These are phyloP conservation scores for Leucogyrophana mollusca DNA, from an alignment of 768 basidiomycete species.

Conservation along the genomic window DNA sequence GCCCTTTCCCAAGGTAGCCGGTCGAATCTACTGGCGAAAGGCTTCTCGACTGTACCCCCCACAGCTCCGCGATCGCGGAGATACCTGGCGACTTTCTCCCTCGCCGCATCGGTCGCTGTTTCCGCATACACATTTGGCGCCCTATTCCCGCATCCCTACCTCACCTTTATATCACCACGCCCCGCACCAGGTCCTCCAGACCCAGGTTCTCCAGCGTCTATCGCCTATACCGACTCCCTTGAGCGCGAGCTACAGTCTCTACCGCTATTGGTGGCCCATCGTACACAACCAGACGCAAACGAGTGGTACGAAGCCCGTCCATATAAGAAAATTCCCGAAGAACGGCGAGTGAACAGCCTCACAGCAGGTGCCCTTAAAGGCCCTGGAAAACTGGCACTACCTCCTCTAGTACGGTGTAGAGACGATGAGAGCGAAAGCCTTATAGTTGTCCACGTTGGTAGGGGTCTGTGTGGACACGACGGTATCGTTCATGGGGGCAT, in stretches of 20 bases:
- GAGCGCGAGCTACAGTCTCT: slow-evolving; percentile 71
- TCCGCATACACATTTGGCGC: slow-evolving; percentile 53
- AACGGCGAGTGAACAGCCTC: slow-evolving; percentile 76
- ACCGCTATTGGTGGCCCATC: slow-evolving; percentile 51
- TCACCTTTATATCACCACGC: slow-evolving; percentile 73
- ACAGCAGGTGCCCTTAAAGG: slow-evolving; percentile 85
- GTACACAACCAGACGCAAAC: slow-evolving; percentile 45
- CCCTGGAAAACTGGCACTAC: slow-evolving; percentile 80
- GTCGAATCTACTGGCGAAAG: not conserved
- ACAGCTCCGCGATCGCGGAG: slow-evolving; percentile 2
- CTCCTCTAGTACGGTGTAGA: slow-evolving; percentile 71
- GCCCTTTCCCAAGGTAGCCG: too few relatives aligned
- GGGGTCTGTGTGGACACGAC: slow-evolving; percentile 88
- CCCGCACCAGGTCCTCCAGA: slow-evolving; percentile 71
- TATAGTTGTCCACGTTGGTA: slow-evolving; percentile 77
- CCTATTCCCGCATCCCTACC: slow-evolving; percentile 65
- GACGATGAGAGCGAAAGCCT: slow-evolving; percentile 75
- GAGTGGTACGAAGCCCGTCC: slow-evolving; percentile 82
- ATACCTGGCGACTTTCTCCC: slow-evolving; percentile 14
- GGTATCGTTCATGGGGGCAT: slow-evolving; percentile 94
- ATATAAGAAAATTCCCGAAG: slow-evolving; percentile 66
- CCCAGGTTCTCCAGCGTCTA: slow-evolving; percentile 54
- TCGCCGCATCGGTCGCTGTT: slow-evolving; percentile 20
- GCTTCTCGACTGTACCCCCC: slow-evolving; percentile 15
- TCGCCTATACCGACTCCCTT: slow-evolving; percentile 54